Evolutionary conservation across 2,329 filamentous ascomycete species (phyloP).

Genomic region (Neurospora crassa): DNA sequence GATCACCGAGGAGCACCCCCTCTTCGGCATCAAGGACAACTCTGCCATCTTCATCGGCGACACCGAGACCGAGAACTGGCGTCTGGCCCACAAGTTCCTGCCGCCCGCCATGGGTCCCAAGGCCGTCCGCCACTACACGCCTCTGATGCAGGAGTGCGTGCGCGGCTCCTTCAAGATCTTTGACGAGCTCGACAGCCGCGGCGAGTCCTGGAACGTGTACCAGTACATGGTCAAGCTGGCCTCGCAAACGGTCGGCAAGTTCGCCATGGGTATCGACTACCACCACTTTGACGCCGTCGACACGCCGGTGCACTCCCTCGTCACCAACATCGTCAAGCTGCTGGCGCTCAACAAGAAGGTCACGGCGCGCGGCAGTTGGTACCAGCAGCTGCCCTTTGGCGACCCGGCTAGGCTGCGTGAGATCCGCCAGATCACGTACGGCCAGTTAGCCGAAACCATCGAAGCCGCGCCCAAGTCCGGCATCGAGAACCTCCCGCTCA

Average conservation of each 20-base stretch:
- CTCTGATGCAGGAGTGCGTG: slow-evolving; percentile 46
- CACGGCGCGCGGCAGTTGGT: slow-evolving; percentile 45
- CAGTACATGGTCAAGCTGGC: slow-evolving; percentile 41
- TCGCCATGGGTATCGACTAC: slow-evolving; percentile 37
- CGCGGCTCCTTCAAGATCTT: slow-evolving; percentile 41
- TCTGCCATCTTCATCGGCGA: slow-evolving; percentile 39
- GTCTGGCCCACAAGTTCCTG: slow-evolving; percentile 49
- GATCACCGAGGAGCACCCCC: slow-evolving; percentile 40
- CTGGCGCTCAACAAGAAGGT: slow-evolving; percentile 51
- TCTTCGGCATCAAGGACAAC: slow-evolving; percentile 32
- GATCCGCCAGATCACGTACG: slow-evolving; percentile 23
- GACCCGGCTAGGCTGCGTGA: slow-evolving; percentile 36
- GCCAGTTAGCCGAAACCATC: slow-evolving; percentile 30
- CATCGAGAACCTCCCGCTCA: slow-evolving; percentile 8
- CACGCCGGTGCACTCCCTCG: slow-evolving; percentile 40
- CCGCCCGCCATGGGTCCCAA: slow-evolving; percentile 49
- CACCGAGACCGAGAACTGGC: slow-evolving; percentile 41
- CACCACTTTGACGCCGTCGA: slow-evolving; percentile 34
- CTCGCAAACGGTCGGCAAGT: slow-evolving; percentile 34
- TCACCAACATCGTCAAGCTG: slow-evolving; percentile 37
- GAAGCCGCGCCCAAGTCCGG: slow-evolving; percentile 20
- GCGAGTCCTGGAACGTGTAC: slow-evolving; percentile 39
- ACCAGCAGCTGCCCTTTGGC: slow-evolving; percentile 46
- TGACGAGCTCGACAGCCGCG: slow-evolving; percentile 38
- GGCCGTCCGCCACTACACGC: slow-evolving; percentile 50